These are phyloP conservation scores for Suhomyces atakaporum DNA, from an alignment of 1,139 yeast genomes.

Conservation along the genomic window DNA sequence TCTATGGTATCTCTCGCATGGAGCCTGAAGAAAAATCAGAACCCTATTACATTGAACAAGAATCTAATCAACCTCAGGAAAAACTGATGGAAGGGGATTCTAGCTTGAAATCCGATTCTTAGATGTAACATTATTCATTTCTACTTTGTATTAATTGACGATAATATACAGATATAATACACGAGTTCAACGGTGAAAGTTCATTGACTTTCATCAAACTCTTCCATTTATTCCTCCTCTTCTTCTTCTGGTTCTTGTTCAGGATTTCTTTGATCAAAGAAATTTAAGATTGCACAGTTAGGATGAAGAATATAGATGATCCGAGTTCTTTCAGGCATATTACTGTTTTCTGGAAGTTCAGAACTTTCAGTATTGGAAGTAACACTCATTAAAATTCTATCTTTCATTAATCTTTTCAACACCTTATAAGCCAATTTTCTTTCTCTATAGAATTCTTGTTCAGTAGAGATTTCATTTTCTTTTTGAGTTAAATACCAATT, in stretches of 20 bases:
- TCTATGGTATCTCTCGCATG: conserved; percentile 13
- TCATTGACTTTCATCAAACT: too few relatives aligned
- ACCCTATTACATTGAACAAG: conserved; percentile 9
- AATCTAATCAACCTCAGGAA: not conserved
- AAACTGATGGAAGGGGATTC: not conserved
- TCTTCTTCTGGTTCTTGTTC: conserved; percentile 9
- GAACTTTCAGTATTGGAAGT: conserved; percentile 20
- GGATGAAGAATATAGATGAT: conserved; percentile 81
- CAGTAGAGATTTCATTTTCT: conserved; percentile 71
- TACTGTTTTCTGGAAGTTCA: conserved; percentile 8
- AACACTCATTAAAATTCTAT: conserved; percentile 81
- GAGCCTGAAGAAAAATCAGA: conserved; percentile 11
- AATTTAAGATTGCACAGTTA: conserved; percentile 76
- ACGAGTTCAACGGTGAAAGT: too few relatives aligned
- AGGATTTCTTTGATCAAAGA: conserved; percentile 35
- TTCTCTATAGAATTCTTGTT: conserved; percentile 71
- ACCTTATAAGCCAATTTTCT: conserved; percentile 76
- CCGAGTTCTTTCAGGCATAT: conserved; percentile 19
- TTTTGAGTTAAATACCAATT: conserved; percentile 80
- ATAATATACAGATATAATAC: conserved; percentile 1
- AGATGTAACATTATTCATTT: conserved; percentile 21
- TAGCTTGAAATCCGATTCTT: not conserved
- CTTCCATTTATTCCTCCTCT: not conserved
- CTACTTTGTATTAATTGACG: conserved; percentile 7
- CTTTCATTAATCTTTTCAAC: conserved; percentile 79